phyloP scores from a whole-genome alignment of 768 basidiomycete genomes.

The Boletus fagicola region DNA sequence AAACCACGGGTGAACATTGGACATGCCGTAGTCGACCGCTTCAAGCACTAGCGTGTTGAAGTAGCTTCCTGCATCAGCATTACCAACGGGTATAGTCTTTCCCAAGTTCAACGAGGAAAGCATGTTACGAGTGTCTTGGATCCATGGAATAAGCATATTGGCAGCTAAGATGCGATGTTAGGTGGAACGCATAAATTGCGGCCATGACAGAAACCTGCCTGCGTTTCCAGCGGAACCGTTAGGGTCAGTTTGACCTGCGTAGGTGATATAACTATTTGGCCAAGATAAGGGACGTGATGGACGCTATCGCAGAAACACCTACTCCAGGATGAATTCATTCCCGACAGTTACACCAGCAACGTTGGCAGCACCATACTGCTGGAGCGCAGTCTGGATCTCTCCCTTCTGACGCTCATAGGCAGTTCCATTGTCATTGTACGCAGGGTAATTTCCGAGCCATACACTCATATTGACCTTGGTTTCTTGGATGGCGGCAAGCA shows the following conservation, averaged over 20 bases:
- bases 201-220: constrained; percentile 15
- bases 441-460: constrained; percentile 69
- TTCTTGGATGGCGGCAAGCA: constrained; percentile 84
- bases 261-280: constrained; percentile 54
- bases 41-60: constrained; percentile 70
- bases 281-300: constrained; percentile 1
- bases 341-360: constrained; percentile 86
- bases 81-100: constrained; percentile 70
- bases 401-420: constrained; percentile 76
- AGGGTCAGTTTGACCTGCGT: constrained; percentile 48
- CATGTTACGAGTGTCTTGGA: constrained; percentile 63
- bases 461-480: constrained; percentile 88
- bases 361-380: constrained; percentile 73
- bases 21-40: constrained; percentile 73
- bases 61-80: constrained; percentile 81
- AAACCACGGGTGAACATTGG: constrained; percentile 95
- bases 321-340: constrained; percentile 88
- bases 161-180: constrained; percentile 43
- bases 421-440: constrained; percentile 57
- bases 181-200: neutral
- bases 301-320: constrained; percentile 16
- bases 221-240: constrained; percentile 57
- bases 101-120: constrained; percentile 52
- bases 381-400: constrained; percentile 61
- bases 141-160: constrained; percentile 58